These are phyloP conservation scores for Saturnispora besseyi DNA, from an alignment of 805 yeast genomes.

Conservation along the genomic window DNA sequence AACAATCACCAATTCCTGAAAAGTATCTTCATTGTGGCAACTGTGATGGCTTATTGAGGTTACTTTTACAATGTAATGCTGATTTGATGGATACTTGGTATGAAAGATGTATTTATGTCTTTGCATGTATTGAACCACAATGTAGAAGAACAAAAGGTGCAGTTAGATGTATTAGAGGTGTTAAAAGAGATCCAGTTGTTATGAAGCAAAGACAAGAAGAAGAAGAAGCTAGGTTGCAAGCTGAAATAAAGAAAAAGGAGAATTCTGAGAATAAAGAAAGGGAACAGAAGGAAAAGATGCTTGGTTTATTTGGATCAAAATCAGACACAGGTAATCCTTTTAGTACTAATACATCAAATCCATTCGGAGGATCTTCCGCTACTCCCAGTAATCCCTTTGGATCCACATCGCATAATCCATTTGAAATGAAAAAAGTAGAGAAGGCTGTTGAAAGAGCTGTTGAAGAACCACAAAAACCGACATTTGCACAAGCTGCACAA, in stretches of 20 bases:
- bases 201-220: constrained; percentile 35
- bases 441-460: not conserved
- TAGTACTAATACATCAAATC: constrained; percentile 15
- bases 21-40: constrained; percentile 51
- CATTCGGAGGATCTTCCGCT: constrained; percentile 25
- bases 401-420: constrained; percentile 13
- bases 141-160: constrained; percentile 69
- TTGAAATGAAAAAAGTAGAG: constrained; percentile 11
- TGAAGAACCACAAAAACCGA: not conserved
- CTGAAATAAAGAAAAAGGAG: constrained; percentile 35
- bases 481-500: constrained; percentile 6
- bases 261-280: constrained; percentile 35
- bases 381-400: constrained; percentile 15
- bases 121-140: constrained; percentile 53
- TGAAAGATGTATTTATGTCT: constrained; percentile 74
- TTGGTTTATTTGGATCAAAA: constrained; percentile 21
- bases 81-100: constrained; percentile 65
- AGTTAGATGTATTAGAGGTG: constrained; percentile 68
- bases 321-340: constrained; percentile 14
- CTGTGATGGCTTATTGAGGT: constrained; percentile 54
- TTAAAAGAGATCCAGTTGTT: constrained; percentile 48
- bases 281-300: constrained; percentile 29
- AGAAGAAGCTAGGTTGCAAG: constrained; percentile 33
- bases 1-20: constrained; percentile 46
- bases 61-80: constrained; percentile 72